Base-by-base conservation (phyloP, 2,329 filamentous ascomycete genomes). In the Colletotrichum australisinense region DNA sequence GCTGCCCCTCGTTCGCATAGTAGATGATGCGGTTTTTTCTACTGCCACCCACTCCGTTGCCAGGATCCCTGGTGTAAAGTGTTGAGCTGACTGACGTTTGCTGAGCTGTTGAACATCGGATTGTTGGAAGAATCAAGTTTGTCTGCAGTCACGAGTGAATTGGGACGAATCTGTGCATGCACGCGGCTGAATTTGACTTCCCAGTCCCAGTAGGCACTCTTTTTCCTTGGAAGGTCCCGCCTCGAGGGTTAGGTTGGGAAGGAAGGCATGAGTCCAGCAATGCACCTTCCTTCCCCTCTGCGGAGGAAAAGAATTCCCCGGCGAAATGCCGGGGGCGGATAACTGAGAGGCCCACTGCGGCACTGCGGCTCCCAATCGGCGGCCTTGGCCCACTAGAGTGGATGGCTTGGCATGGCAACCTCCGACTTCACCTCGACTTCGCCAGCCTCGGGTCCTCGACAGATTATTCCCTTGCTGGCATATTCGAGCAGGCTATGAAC, bases 41-140 rank as follows among this genome's bases (percentile, higher is more conserved):
- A 30, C 57, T 22, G 56, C 56, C 28, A 49, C 26, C 22, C 5
- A 26, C 35, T 26, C 16, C 46, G n/a, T 26, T 24, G 24, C 52
- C 55, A 28, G 63, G 32, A 24, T 19, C n/a, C 46, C 62, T 49
- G 22, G 52, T 30, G 24, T n/a, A 5, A 19, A 62, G 24, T 49
- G 22, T 1, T 38, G 28, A 8, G 42, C 16, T 58, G 32, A 49
- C 46, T 56, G 14, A 49, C 16, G 38, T 64, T 64, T 14, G 66
- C 55, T 63, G 30, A 59, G 65, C 57, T 64, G 62, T 35, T 26
- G 35, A 26, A 72, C 53, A 69, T 72, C 59, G 69, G 69, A 72
- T 64, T n/a, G 16, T 49, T 24, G 46, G 46, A 16, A 5, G n/a
- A n/a, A 14, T 53, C 14, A 22, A 55, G 2, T 14, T 11, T 55